Conservation (phyloP, 345 rosid genomes). For the Dovyalis caffra region DNA sequence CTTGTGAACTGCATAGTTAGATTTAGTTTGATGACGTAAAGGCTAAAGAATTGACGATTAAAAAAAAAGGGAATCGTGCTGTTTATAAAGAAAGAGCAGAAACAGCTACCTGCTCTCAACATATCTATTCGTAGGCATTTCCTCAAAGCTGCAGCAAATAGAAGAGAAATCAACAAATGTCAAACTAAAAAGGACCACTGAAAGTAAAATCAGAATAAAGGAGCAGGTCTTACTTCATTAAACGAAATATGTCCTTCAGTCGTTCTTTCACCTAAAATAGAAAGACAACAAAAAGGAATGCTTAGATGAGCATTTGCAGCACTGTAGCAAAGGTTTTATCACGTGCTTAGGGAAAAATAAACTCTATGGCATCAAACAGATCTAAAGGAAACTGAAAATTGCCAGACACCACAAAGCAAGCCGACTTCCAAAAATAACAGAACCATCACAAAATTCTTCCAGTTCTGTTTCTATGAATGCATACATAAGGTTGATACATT, state of each 20-base stretch:
- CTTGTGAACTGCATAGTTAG: background rate
- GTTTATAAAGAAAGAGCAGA: background rate
- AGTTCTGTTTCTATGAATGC: background rate
- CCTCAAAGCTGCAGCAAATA: conserved; percentile 71
- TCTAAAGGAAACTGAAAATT: background rate
- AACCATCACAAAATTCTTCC: background rate
- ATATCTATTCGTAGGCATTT: conserved; percentile 91
- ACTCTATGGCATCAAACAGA: background rate
- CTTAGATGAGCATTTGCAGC: background rate
- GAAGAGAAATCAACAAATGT: conserved; percentile 10
- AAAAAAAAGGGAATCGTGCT: background rate
- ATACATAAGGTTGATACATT: background rate
- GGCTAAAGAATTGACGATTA: conserved; percentile 5
- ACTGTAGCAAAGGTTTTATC: background rate
- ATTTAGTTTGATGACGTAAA: background rate
- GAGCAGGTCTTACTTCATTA: conserved; percentile 59
- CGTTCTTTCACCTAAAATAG: conserved; percentile 68
- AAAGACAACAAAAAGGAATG: conserved; percentile 1
- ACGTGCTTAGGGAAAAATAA: background rate
- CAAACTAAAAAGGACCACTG: conserved; percentile 3
- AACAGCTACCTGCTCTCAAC: conserved; percentile 86
- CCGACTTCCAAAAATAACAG: background rate
- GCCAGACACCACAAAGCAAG: background rate
- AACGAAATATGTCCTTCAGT: conserved; percentile 74
- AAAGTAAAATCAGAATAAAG: background rate